phyloP scores from a whole-genome alignment of 2,329 filamentous ascomycete species.

The Magnaporthales sp. region DNA sequence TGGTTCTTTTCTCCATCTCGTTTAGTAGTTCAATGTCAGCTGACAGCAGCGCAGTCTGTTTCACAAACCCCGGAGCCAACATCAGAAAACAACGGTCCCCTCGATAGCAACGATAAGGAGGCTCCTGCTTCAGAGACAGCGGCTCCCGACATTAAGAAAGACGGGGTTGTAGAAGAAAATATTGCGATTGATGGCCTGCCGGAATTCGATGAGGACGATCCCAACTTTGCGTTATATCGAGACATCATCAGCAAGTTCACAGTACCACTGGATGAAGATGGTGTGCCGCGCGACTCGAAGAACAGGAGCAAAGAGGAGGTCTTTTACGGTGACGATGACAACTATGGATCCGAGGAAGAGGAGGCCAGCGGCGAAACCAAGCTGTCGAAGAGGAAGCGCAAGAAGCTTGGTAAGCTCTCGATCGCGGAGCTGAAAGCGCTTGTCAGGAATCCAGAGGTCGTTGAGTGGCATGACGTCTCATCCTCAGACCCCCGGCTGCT shows the following conservation, averaged over 20 bases:
- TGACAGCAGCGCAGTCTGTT: neutral
- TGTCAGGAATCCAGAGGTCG: constrained; percentile 83
- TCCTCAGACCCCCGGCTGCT: constrained; percentile 82
- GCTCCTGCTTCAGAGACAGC: constrained; percentile 19
- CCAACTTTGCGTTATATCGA: constrained; percentile 76
- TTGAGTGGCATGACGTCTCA: constrained; percentile 95
- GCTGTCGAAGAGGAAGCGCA: constrained; percentile 90
- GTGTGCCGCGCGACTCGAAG: constrained; percentile 54
- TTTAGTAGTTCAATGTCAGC: neutral
- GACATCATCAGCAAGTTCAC: constrained; percentile 76
- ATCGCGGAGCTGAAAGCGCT: constrained; percentile 89
- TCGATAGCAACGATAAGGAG: constrained; percentile 21
- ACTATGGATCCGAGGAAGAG: constrained; percentile 79
- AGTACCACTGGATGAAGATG: constrained; percentile 52
- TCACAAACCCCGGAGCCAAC: constrained; percentile 2
- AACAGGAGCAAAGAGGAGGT: constrained; percentile 74
- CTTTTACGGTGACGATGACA: constrained; percentile 74
- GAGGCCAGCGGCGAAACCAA: constrained; percentile 55
- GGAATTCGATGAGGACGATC: constrained; percentile 54
- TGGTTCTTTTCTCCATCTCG: too few species aligned
- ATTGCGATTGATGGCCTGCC: constrained; percentile 35
- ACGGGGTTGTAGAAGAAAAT: constrained; percentile 23
- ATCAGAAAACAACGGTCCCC: neutral
- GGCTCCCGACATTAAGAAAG: constrained; percentile 35
- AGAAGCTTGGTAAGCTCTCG: constrained; percentile 83